Conservation (phyloP, 164 flowering plant species). For the Platanus orientalis region DNA sequence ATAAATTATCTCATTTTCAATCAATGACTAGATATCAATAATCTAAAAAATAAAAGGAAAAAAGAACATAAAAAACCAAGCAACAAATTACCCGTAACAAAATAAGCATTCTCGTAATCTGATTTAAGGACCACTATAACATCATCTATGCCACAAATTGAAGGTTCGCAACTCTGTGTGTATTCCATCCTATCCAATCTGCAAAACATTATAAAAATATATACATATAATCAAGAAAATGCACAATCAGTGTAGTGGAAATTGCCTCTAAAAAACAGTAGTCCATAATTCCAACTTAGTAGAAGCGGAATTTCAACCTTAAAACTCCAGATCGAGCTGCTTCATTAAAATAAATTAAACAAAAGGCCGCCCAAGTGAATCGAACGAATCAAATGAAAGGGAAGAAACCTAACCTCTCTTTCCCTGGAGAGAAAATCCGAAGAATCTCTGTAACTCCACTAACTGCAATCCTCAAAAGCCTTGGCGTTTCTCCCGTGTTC, state of each 20-base stretch:
- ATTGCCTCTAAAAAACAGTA: background rate
- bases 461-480: conserved; percentile 53
- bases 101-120: conserved; percentile 82
- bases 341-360: too few relatives aligned
- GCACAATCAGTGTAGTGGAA: background rate
- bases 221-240: background rate
- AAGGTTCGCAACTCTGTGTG: conserved; percentile 26
- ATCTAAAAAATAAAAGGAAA: background rate
- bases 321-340: background rate
- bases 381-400: too few relatives aligned
- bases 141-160: conserved; percentile 51
- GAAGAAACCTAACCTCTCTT: conserved; percentile 21
- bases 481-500: conserved; percentile 32
- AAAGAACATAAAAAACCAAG: background rate
- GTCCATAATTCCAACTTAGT: background rate
- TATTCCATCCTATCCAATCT: conserved; percentile 25
- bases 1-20: too few relatives aligned
- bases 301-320: background rate
- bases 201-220: background rate
- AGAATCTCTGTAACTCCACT: conserved; percentile 68
- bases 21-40: too few relatives aligned
- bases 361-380: too few relatives aligned
- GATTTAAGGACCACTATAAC: conserved; percentile 46
- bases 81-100: conserved; percentile 64
- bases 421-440: conserved; percentile 41